A percentile compares a stretch with the other conserved stretches of the same genome.
Conservation (phyloP, 768 basidiomycete genomes). For the Tulasnella sp. region DNA sequence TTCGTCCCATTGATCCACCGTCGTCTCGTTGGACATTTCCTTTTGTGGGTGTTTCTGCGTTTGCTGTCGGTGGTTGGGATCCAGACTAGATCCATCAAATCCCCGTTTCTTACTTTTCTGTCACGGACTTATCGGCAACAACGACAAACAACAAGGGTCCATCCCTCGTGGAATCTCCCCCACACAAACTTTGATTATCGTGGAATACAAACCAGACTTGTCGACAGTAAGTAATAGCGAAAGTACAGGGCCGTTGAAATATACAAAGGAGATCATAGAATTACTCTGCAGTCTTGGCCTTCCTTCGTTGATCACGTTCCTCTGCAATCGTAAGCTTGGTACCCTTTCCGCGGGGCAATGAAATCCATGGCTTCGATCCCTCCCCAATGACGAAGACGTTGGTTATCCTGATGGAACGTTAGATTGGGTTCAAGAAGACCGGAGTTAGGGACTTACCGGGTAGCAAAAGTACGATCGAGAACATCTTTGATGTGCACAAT, state of each 20-base stretch:
- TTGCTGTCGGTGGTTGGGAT: too few relatives aligned
- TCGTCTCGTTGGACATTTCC: background rate
- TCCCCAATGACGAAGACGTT: conserved; percentile 99
- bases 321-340: conserved; percentile 94
- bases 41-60: background rate
- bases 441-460: conserved; percentile 46
- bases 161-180: too few relatives aligned
- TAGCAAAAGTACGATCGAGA: conserved; percentile 90
- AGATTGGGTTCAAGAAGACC: conserved; percentile 3
- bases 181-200: too few relatives aligned
- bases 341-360: conserved; percentile 94
- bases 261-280: too few relatives aligned
- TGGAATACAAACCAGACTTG: too few relatives aligned
- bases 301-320: conserved; percentile 88
- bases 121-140: too few relatives aligned
- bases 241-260: too few relatives aligned
- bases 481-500: conserved; percentile 97
- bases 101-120: too few relatives aligned
- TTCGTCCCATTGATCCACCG: conserved; percentile 30
- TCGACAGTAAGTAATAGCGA: too few relatives aligned
- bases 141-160: too few relatives aligned
- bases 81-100: too few relatives aligned
- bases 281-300: conserved; percentile 26
- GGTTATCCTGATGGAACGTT: conserved; percentile 45
- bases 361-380: conserved; percentile 91